Conservation (phyloP, 2,329 filamentous ascomycete genomes). For the Aspergillus ustus region DNA sequence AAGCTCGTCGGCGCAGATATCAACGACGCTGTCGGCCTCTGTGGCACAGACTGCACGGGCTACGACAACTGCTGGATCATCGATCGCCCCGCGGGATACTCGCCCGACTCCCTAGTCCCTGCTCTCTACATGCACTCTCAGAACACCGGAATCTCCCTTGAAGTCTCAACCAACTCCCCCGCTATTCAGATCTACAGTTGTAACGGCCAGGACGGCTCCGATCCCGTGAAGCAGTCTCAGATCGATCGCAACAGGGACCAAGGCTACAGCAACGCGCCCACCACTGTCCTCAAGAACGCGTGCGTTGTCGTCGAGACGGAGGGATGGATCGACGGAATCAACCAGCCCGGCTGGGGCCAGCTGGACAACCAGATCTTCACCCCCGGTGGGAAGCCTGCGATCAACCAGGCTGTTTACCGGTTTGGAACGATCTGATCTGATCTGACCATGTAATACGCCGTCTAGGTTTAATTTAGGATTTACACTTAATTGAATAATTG, state of each 20-base stretch:
- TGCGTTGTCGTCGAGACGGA: conserved; percentile 91
- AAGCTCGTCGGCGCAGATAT: conserved; percentile 79
- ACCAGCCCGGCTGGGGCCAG: conserved; percentile 85
- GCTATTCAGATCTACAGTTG: conserved; percentile 90
- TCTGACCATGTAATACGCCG: not conserved
- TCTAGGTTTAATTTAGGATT: not conserved
- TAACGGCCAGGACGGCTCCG: conserved; percentile 71
- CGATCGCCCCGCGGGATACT: conserved; percentile 46
- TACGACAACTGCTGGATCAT: conserved; percentile 69
- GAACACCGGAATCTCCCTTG: conserved; percentile 78
- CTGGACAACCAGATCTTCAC: conserved; percentile 47
- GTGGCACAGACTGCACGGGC: conserved; percentile 79
- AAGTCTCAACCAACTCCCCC: conserved; percentile 81
- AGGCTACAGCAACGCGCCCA: conserved; percentile 51
- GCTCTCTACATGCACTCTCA: conserved; percentile 69
- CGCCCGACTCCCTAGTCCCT: conserved; percentile 40
- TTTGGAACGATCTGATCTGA: conserved; percentile 46
- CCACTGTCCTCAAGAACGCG: conserved; percentile 67
- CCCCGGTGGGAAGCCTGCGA: conserved; percentile 43
- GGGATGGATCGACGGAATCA: conserved; percentile 93
- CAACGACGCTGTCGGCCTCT: conserved; percentile 69
- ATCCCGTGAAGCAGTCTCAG: conserved; percentile 48
- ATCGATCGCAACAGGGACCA: conserved; percentile 60
- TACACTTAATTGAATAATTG: not conserved
- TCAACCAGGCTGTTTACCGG: conserved; percentile 51